phyloP scores from a whole-genome alignment of 2,329 filamentous ascomycete species.

The Fusarium multiceps region DNA sequence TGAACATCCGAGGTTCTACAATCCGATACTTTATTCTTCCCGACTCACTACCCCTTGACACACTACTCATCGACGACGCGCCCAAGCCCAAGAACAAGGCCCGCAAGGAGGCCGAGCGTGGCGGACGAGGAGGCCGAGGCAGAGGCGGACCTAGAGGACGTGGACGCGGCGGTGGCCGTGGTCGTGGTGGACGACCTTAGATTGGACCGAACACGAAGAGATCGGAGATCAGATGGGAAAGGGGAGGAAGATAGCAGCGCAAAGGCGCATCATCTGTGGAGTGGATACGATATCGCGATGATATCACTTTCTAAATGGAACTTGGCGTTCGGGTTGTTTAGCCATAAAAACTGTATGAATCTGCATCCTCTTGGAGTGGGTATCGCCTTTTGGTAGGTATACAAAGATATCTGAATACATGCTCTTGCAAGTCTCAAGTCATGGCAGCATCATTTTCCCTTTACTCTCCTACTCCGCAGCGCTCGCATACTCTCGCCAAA shows the following conservation, averaged over 20 bases:
- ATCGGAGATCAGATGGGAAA: background rate
- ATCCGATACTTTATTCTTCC: constrained; percentile 98
- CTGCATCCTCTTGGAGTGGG: constrained; percentile 41
- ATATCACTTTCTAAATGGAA: constrained; percentile 48
- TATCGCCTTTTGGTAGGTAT: constrained; percentile 44
- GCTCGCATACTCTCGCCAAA: constrained; percentile 70
- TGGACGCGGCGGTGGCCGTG: constrained; percentile 60
- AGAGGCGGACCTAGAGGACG: constrained; percentile 66
- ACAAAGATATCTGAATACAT: constrained; percentile 49
- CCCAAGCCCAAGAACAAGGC: constrained; percentile 99
- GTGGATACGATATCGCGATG: constrained; percentile 37
- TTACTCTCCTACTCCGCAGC: background rate
- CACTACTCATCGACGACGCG: constrained; percentile 93
- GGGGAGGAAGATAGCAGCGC: constrained; percentile 20
- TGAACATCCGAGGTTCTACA: constrained; percentile 95
- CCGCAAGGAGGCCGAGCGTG: constrained; percentile 83
- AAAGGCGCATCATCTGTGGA: constrained; percentile 29
- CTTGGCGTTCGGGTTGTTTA: constrained; percentile 52
- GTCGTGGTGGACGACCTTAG: constrained; percentile 51
- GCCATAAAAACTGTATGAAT: constrained; percentile 47
- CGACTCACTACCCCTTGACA: constrained; percentile 94
- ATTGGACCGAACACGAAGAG: background rate
- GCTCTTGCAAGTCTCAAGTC: constrained; percentile 42
- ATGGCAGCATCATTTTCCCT: constrained; percentile 4
- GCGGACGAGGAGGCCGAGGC: constrained; percentile 63